Evolutionary conservation across 1,139 yeast genomes (phyloP).

Genomic region (Zygosaccharomyces sapae): DNA sequence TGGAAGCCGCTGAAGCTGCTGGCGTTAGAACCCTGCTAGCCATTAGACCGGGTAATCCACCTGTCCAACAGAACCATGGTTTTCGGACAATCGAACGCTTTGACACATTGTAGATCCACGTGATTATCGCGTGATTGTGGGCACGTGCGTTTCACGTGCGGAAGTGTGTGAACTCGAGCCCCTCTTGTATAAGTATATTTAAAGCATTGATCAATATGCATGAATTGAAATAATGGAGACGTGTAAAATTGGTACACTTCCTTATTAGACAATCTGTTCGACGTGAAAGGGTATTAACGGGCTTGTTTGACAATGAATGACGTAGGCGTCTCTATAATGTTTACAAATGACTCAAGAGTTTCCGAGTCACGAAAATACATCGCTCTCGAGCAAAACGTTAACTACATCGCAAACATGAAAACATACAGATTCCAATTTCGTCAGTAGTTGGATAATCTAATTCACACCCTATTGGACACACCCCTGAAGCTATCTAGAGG

Average conservation of each 20-base stretch:
- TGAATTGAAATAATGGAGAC: too few relatives aligned
- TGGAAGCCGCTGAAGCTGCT: constrained; percentile 65
- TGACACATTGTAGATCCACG: constrained; percentile 9
- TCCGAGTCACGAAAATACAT: background rate
- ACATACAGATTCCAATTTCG: background rate
- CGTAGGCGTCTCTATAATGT: background rate
- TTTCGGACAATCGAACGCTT: constrained; percentile 7
- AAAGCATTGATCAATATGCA: too few relatives aligned
- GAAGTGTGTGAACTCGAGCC: too few relatives aligned
- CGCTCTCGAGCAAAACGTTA: background rate
- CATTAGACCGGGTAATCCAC: constrained; percentile 71
- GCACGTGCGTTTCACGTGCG: background rate
- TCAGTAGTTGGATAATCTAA: background rate
- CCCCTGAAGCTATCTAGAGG: background rate
- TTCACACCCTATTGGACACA: background rate
- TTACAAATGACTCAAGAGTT: background rate
- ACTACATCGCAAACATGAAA: background rate
- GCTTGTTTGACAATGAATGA: too few relatives aligned
- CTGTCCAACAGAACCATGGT: constrained; percentile 33
- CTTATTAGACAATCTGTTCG: too few relatives aligned
- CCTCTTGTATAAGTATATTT: too few relatives aligned
- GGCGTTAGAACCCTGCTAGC: constrained; percentile 61
- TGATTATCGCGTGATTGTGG: background rate
- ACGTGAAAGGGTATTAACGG: too few relatives aligned
- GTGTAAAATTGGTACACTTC: too few relatives aligned